A percentile compares a stretch with the other conserved stretches of the same genome.
Evolutionary conservation across 257 asterid species (phyloP).

Genomic region (Solanum tarijense): DNA sequence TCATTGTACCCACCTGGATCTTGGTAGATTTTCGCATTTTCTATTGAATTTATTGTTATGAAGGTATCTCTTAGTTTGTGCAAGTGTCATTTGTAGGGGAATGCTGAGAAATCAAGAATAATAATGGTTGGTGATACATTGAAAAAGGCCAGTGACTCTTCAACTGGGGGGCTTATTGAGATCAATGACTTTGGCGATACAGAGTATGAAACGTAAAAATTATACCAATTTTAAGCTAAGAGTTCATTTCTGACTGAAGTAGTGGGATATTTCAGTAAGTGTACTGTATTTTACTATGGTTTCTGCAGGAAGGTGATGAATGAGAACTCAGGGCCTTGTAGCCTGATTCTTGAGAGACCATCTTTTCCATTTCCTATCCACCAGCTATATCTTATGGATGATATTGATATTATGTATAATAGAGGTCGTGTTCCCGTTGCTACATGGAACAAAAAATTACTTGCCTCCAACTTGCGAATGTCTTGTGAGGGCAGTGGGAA

Average conservation of each 20-base stretch:
- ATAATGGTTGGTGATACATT: constrained; percentile 90
- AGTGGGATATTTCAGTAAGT: background rate
- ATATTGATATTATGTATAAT: constrained; percentile 53
- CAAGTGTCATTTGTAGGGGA: constrained; percentile 38
- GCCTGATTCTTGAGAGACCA: constrained; percentile 93
- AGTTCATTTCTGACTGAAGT: background rate
- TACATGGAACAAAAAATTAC: constrained; percentile 63
- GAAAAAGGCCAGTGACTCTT: constrained; percentile 67
- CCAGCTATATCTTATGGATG: constrained; percentile 48
- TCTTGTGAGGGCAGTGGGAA: constrained; percentile 49
- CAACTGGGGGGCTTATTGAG: constrained; percentile 56
- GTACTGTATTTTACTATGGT: background rate
- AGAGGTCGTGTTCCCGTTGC: constrained; percentile 73
- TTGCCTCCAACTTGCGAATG: constrained; percentile 31
- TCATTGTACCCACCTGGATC: background rate
- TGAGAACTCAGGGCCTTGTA: constrained; percentile 55
- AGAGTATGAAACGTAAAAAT: constrained; percentile 40
- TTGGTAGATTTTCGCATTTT: background rate
- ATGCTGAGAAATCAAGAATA: constrained; percentile 90
- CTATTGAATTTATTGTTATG: background rate
- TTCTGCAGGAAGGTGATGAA: constrained; percentile 58
- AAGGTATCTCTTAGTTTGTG: background rate
- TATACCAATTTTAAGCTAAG: background rate
- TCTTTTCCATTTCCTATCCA: constrained; percentile 76
- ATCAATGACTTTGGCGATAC: constrained; percentile 65